Conservation (phyloP, 2,329 filamentous ascomycete species). For the Pyrenophora teres region DNA sequence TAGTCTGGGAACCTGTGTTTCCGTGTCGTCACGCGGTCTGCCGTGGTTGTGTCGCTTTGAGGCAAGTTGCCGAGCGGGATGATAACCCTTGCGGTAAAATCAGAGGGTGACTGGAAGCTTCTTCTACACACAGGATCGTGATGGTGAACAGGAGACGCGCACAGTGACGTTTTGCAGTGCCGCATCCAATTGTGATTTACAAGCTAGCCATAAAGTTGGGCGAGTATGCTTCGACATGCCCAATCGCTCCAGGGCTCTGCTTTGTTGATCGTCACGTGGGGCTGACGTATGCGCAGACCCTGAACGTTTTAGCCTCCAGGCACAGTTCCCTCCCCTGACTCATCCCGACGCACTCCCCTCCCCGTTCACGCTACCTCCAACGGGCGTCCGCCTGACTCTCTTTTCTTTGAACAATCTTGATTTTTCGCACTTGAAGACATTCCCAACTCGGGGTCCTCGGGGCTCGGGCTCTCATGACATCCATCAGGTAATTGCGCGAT, state of each 20-base stretch:
- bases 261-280: constrained; percentile 14
- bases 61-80: constrained; percentile 18
- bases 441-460: too few relatives aligned
- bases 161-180: background rate
- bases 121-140: background rate
- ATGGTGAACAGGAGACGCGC: background rate
- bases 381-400: background rate
- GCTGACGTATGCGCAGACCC: constrained; percentile 16
- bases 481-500: background rate
- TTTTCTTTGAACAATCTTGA: too few relatives aligned
- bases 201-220: background rate
- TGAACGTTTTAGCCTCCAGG: constrained; percentile 9
- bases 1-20: constrained; percentile 5
- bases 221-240: constrained; percentile 3
- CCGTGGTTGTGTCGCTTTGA: constrained; percentile 13
- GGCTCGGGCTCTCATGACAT: too few relatives aligned
- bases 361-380: constrained; percentile 2
- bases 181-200: background rate
- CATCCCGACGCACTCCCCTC: background rate
- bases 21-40: constrained; percentile 12
- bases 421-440: too few relatives aligned
- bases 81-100: constrained; percentile 14
- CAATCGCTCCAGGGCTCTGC: constrained; percentile 1
- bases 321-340: constrained; percentile 1
- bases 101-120: background rate